These are phyloP conservation scores for Stephania japonica DNA, from an alignment of 164 flowering plant genomes.

Conservation along the genomic window DNA sequence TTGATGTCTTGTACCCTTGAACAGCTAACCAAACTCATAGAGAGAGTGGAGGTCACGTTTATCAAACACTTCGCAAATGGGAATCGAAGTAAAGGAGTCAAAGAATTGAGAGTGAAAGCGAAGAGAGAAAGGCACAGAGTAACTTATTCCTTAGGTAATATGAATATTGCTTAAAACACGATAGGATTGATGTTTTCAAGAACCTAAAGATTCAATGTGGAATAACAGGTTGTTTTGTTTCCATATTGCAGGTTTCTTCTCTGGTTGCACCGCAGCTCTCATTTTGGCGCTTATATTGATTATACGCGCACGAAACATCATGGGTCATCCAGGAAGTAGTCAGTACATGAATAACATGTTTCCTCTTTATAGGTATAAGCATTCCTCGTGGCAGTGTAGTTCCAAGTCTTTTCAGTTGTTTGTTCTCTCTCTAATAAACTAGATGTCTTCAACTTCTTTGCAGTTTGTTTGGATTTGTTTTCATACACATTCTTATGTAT, in stretches of 20 bases:
- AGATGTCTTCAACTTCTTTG: slow-evolving; percentile 8
- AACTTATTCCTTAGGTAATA: slow-evolving; percentile 47
- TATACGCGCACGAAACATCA: slow-evolving; percentile 31
- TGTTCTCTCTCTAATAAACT: neutral
- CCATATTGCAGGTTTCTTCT: slow-evolving; percentile 36
- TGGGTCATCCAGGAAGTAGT: slow-evolving; percentile 19
- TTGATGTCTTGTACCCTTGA: neutral
- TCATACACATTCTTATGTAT: slow-evolving; percentile 58
- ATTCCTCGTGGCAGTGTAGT: neutral
- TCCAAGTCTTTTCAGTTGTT: neutral
- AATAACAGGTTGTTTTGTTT: neutral
- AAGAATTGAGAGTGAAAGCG: slow-evolving; percentile 36
- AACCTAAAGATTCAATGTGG: neutral
- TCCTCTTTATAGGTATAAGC: slow-evolving; percentile 55
- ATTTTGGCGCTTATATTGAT: slow-evolving; percentile 33
- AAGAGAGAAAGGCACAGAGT: slow-evolving; percentile 45
- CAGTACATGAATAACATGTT: slow-evolving; percentile 57
- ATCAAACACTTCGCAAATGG: slow-evolving; percentile 60
- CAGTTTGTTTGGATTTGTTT: slow-evolving; percentile 57
- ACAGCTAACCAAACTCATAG: slow-evolving; percentile 51
- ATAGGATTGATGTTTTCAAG: no score
- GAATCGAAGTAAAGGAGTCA: slow-evolving; percentile 56
- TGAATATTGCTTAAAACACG: neutral
- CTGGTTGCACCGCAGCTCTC: slow-evolving; percentile 49
- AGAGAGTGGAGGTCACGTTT: slow-evolving; percentile 60